A percentile compares a stretch with the other conserved stretches of the same genome.
Conservation (phyloP, 2,329 filamentous ascomycete species). For the Cladosporium velox region DNA sequence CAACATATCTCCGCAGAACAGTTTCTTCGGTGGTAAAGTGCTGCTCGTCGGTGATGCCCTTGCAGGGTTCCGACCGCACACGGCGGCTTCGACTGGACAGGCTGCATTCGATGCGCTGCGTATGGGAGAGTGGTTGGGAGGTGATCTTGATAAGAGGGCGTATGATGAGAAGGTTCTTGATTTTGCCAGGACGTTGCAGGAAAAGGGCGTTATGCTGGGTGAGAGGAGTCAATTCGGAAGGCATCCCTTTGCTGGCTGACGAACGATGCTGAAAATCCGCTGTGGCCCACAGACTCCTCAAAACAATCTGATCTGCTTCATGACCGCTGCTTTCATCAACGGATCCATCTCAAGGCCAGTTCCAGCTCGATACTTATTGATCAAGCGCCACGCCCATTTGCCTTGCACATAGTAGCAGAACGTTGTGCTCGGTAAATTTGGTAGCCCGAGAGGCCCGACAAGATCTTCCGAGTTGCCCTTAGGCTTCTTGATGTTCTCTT, state of each 20-base stretch:
- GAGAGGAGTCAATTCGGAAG: constrained; percentile 44
- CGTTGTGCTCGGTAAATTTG: neutral
- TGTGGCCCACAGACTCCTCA: neutral
- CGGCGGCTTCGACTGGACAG: constrained; percentile 50
- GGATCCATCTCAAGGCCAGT: neutral
- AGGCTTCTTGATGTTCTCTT: neutral
- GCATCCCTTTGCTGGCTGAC: constrained; percentile 32
- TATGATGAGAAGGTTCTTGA: constrained; percentile 43
- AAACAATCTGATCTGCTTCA: neutral
- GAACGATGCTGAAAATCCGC: neutral
- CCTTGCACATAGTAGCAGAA: neutral
- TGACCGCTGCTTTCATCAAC: neutral
- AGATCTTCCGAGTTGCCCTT: neutral
- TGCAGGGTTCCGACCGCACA: constrained; percentile 50
- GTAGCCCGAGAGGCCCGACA: neutral
- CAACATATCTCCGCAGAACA: constrained; percentile 41
- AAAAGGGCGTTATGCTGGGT: constrained; percentile 43
- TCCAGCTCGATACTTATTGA: neutral
- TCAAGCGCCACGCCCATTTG: neutral
- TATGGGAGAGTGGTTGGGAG: constrained; percentile 44
- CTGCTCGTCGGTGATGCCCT: constrained; percentile 52
- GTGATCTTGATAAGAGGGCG: constrained; percentile 37
- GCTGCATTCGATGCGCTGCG: constrained; percentile 49
- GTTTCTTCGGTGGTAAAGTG: constrained; percentile 45
- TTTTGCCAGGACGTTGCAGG: constrained; percentile 42